phyloP scores from a whole-genome alignment of 495 filamentous ascomycete species.

The Penicillium paxilli region DNA sequence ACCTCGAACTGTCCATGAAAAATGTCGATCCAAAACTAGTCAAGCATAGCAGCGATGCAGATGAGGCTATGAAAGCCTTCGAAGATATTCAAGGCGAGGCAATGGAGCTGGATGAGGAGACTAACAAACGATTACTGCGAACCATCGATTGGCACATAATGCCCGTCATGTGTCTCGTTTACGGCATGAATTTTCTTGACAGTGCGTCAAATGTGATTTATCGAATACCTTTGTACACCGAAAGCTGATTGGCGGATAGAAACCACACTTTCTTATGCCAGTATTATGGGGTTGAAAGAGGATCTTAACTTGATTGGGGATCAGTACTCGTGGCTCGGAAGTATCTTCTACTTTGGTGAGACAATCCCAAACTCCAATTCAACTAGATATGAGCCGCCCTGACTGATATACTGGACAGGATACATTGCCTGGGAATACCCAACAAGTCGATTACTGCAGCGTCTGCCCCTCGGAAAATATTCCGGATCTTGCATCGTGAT shows the following conservation, averaged over 20 bases:
- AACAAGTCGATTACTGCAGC: slow-evolving; percentile 54
- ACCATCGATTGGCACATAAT: slow-evolving; percentile 60
- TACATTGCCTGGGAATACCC: slow-evolving; percentile 62
- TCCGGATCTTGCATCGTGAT: slow-evolving; percentile 51
- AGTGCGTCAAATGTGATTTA: no score
- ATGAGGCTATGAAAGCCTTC: slow-evolving; percentile 57
- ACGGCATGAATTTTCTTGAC: slow-evolving; percentile 61
- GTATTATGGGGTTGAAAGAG: slow-evolving; percentile 55
- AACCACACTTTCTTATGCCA: slow-evolving; percentile 59
- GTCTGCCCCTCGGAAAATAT: slow-evolving; percentile 55
- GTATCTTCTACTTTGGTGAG: slow-evolving; percentile 57
- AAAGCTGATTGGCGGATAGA: slow-evolving; percentile 22
- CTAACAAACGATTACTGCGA: slow-evolving; percentile 50
- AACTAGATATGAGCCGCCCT: neutral
- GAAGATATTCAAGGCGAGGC: slow-evolving; percentile 39
- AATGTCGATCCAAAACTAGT: slow-evolving; percentile 32
- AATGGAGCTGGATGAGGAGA: slow-evolving; percentile 48
- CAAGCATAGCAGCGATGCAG: slow-evolving; percentile 53
- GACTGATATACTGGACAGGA: slow-evolving; percentile 19
- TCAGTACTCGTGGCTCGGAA: slow-evolving; percentile 50
- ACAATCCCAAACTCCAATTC: neutral
- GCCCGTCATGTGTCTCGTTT: slow-evolving; percentile 58
- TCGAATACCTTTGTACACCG: neutral
- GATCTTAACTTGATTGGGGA: slow-evolving; percentile 37
- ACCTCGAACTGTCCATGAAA: slow-evolving; percentile 21